Conservation (phyloP, 441 rosid genomes). For the Erodium texanum region DNA sequence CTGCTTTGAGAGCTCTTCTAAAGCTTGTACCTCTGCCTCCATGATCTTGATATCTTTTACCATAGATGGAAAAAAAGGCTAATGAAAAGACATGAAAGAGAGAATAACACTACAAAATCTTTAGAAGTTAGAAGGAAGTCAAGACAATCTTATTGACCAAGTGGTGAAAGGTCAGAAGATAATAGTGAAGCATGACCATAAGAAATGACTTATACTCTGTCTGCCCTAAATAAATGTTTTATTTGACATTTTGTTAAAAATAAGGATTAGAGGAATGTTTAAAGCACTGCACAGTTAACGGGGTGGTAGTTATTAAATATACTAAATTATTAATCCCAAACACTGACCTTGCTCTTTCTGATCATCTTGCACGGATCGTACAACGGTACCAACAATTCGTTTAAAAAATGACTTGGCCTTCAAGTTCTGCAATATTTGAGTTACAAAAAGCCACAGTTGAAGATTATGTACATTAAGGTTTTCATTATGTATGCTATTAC, state of each 20-base stretch:
- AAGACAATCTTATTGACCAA: background rate
- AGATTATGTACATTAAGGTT: slow-evolving; percentile 4
- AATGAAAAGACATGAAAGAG: slow-evolving; percentile 3
- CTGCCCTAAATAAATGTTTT: background rate
- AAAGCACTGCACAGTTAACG: too few species aligned
- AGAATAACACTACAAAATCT: background rate
- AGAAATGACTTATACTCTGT: background rate
- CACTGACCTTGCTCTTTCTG: slow-evolving; percentile 91
- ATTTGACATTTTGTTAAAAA: background rate
- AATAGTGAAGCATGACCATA: background rate
- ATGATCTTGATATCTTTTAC: slow-evolving; percentile 62
- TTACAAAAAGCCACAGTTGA: slow-evolving; percentile 19
- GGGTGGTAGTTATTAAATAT: too few species aligned
- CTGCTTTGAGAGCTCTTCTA: slow-evolving; percentile 96
- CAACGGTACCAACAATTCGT: slow-evolving; percentile 89
- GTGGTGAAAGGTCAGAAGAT: background rate
- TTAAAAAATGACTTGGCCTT: slow-evolving; percentile 72
- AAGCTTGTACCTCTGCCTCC: slow-evolving; percentile 91
- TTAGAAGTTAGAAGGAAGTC: background rate
- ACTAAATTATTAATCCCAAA: too few species aligned
- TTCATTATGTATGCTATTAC: background rate
- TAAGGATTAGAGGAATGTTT: background rate
- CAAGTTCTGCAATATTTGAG: slow-evolving; percentile 47
- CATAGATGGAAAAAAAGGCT: slow-evolving; percentile 15
- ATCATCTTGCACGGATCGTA: slow-evolving; percentile 93